Base-by-base conservation (phyloP, 768 basidiomycete genomes). In the Myochromella boudieri region DNA sequence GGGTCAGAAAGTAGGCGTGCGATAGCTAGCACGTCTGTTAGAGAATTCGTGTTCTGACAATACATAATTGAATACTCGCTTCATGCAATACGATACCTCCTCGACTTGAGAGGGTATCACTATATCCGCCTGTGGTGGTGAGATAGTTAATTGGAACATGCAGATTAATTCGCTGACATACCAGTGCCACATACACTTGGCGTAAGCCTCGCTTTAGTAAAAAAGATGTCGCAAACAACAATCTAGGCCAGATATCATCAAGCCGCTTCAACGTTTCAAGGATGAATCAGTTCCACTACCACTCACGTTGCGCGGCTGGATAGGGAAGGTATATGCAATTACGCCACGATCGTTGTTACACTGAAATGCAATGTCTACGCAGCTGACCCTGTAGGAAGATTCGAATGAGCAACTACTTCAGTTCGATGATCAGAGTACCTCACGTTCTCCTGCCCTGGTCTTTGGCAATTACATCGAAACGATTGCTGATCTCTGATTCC, bases 11-110 rank as follows among this genome's bases (percentile, higher is more conserved):
- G 3, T 42, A 44, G 3, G 49, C 49, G 31, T 50, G 49, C 31
- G 49, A 50, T 10, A 50, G 43, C 49, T 49, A 17, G 33, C 5
- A 6, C 5, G 6, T 12, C 14, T 12, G 33, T 8, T 8, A 9
- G 7, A 24, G 17, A 24, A 12, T 14, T 4, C 14, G 25, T 14
- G 15, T 14, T 7, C n/a, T 15, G 18, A 2, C 11, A 42, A 12
- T 27, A 11, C 14, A 3, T n/a, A 6, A 5, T 20, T 14, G 42
- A 12, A 17, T 10, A 36, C 34, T 2, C 31, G 39, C 48, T 27
- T 50, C 49, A 21, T 50, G 49, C 28, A 50, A 25, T 11, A 50
- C 45, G 27, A 50, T 43, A 26, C 49, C 49, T n/a, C 49, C 49
- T 14, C 37, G 12, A 38, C 42, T 44, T 3, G 49, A 50, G 14